Evolutionary conservation across 306 rosid genomes (phyloP).

Genomic region (Cucurbita maxima): DNA sequence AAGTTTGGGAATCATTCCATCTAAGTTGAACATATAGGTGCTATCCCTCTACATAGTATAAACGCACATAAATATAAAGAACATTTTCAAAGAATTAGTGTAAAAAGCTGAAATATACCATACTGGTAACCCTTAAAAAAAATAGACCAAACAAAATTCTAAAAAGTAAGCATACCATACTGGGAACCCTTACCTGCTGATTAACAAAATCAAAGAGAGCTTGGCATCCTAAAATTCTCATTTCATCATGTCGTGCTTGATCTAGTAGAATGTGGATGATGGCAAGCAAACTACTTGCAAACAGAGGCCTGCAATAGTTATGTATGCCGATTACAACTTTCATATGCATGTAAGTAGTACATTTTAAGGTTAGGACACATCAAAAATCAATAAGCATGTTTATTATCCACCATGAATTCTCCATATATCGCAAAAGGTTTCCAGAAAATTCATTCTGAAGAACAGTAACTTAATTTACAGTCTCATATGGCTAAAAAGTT

Average conservation of each 20-base stretch:
- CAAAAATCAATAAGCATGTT: background rate
- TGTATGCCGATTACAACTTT: background rate
- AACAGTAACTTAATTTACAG: background rate
- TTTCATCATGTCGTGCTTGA: constrained; percentile 77
- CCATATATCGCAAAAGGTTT: background rate
- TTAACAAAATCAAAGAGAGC: constrained; percentile 77
- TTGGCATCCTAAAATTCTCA: constrained; percentile 74
- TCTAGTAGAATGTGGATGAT: constrained; percentile 80
- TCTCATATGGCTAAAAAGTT: background rate
- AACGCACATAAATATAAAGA: background rate
- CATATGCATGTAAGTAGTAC: background rate
- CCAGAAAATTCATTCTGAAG: background rate
- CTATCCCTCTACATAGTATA: constrained; percentile 54
- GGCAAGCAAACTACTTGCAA: constrained; percentile 74
- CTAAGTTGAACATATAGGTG: constrained; percentile 65
- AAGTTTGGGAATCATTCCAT: constrained; percentile 64
- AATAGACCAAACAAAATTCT: background rate
- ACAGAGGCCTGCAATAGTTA: constrained; percentile 49
- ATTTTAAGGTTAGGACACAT: background rate
- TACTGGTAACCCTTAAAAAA: background rate
- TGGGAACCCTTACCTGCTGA: constrained; percentile 53
- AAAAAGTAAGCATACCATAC: background rate
- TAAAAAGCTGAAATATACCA: background rate
- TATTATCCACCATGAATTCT: background rate
- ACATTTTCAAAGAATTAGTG: background rate